A percentile compares a stretch with the other conserved stretches of the same genome.
Conservation (phyloP, 257 asterid genomes). For the Verbena officinalis region DNA sequence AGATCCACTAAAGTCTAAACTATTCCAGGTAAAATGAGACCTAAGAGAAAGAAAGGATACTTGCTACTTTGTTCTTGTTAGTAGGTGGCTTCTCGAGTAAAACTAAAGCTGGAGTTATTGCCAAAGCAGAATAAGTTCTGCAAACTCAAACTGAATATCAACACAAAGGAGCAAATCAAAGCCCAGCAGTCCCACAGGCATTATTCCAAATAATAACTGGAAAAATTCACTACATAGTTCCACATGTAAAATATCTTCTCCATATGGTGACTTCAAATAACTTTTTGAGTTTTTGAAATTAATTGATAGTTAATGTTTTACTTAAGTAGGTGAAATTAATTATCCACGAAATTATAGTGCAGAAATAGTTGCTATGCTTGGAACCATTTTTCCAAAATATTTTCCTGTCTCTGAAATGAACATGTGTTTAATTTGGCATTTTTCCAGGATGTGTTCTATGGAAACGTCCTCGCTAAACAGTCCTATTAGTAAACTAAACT, state of each 20-base stretch:
- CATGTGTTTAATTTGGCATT: not conserved
- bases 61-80: not conserved
- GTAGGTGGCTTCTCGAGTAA: not conserved
- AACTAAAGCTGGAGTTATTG: not conserved
- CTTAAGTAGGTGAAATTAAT: not conserved
- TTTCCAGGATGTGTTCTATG: not conserved
- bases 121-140: no score
- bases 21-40: not conserved
- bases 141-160: not conserved
- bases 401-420: not conserved
- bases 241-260: not conserved
- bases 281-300: not conserved
- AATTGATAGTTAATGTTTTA: not conserved
- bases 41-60: not conserved
- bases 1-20: constrained; percentile 1
- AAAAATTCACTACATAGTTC: not conserved
- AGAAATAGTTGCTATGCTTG: not conserved
- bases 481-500: not conserved
- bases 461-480: not conserved
- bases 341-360: not conserved
- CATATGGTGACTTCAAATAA: not conserved
- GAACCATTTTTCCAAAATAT: not conserved
- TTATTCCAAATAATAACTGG: not conserved
- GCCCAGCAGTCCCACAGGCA: no score
- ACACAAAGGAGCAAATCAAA: no score